Conservation (phyloP, 345 rosid species). For the Lepidium africanum region DNA sequence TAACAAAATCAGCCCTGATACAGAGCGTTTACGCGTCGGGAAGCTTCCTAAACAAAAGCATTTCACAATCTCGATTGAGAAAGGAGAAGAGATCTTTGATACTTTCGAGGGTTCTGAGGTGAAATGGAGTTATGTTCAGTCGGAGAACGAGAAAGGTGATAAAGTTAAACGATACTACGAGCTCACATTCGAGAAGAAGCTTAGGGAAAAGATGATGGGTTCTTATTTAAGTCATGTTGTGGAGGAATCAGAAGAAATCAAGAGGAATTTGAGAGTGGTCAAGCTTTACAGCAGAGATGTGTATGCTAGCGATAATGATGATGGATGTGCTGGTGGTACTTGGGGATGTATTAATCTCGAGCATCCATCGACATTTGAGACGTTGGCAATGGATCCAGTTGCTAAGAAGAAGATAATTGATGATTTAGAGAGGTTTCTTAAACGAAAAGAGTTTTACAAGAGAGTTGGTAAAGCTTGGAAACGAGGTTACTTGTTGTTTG, state of each 20-base stretch:
- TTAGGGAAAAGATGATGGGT: constrained; percentile 19
- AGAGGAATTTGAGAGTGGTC: constrained; percentile 28
- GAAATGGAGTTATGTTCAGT: constrained; percentile 27
- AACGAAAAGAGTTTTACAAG: constrained; percentile 41
- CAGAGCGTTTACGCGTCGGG: constrained; percentile 34
- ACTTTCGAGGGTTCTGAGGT: not conserved
- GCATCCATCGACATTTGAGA: constrained; percentile 49
- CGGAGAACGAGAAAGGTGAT: not conserved
- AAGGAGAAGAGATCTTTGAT: constrained; percentile 34
- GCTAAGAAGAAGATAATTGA: constrained; percentile 33
- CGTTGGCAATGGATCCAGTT: constrained; percentile 35
- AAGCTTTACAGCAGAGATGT: constrained; percentile 35
- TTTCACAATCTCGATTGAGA: constrained; percentile 26
- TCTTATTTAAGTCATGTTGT: constrained; percentile 31
- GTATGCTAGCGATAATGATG: constrained; percentile 15
- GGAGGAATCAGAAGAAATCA: constrained; percentile 25
- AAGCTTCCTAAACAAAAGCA: constrained; percentile 29
- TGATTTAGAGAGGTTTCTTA: constrained; percentile 44
- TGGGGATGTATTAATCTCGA: constrained; percentile 47
- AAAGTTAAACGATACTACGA: constrained; percentile 27
- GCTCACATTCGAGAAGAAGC: constrained; percentile 35
- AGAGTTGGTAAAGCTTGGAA: constrained; percentile 59
- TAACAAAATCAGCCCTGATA: constrained; percentile 36
- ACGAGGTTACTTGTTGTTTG: constrained; percentile 47
- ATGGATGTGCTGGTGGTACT: not conserved